phyloP scores from a whole-genome alignment of 208 protist species.

The Blechomonas ayalai region DNA sequence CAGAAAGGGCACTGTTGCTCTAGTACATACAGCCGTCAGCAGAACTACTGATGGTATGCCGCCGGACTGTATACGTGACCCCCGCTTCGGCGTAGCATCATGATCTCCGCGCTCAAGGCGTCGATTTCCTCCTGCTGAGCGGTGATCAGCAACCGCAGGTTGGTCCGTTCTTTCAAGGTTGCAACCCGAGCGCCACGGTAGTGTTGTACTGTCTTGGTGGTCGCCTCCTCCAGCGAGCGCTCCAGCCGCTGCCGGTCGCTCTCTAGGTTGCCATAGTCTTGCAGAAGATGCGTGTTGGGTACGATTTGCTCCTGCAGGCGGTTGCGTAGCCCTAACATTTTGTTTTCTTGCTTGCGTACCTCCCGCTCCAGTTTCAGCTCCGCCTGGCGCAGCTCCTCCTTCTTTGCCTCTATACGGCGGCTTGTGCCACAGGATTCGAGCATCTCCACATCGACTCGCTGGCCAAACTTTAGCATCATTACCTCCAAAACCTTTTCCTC shows the following conservation, averaged over 20 bases:
- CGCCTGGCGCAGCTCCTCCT: constrained; percentile 77
- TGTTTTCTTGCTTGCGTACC: constrained; percentile 50
- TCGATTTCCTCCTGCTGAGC: constrained; percentile 92
- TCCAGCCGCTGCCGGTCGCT: constrained; percentile 73
- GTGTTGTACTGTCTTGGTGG: constrained; percentile 62
- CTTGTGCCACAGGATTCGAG: constrained; percentile 84
- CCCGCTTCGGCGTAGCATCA: constrained; percentile 90
- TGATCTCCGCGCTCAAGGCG: constrained; percentile 86
- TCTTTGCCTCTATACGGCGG: constrained; percentile 83
- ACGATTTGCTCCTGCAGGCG: constrained; percentile 51
- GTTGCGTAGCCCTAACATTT: constrained; percentile 62
- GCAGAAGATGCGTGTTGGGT: constrained; percentile 84
- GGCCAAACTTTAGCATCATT: constrained; percentile 94
- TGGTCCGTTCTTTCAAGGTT: constrained; percentile 67
- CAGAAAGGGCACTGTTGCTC: too few species aligned
- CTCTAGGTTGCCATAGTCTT: constrained; percentile 78
- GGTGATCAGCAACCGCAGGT: constrained; percentile 79
- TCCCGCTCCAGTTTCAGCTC: constrained; percentile 74
- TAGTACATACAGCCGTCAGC: too few species aligned
- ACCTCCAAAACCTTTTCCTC: constrained; percentile 87
- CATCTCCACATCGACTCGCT: constrained; percentile 89
- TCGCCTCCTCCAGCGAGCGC: constrained; percentile 51
- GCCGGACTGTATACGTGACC: constrained; percentile 85
- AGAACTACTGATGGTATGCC: constrained; percentile 20
- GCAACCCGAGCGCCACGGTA: constrained; percentile 64